These are phyloP conservation scores for Biscutella laevigata DNA, from an alignment of 441 rosid genomes.

Conservation along the genomic window DNA sequence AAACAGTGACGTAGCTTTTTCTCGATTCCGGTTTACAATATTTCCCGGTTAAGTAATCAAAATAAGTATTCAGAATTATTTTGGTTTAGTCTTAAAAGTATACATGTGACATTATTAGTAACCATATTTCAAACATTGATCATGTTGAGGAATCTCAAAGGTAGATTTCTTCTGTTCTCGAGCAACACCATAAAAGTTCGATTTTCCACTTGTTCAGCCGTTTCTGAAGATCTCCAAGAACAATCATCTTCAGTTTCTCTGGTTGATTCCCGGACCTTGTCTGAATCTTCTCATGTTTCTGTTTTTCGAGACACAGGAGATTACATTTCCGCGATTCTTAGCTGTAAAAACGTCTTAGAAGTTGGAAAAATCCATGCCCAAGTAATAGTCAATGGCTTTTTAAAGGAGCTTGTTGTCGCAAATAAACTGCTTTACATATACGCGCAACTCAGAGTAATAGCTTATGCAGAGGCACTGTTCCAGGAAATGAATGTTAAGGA, in stretches of 20 bases:
- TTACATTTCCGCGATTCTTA: slow-evolving; percentile 27
- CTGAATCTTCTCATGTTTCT: slow-evolving; percentile 18
- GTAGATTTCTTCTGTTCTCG: background rate
- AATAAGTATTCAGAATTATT: too few species aligned
- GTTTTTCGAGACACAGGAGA: slow-evolving; percentile 23
- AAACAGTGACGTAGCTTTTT: slow-evolving; percentile 13
- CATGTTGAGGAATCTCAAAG: slow-evolving; percentile 19
- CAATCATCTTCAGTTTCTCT: slow-evolving; percentile 8
- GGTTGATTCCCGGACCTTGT: background rate
- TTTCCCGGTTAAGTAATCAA: slow-evolving; percentile 19
- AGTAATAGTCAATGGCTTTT: slow-evolving; percentile 30
- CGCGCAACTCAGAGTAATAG: slow-evolving; percentile 26
- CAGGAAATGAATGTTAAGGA: slow-evolving; percentile 38
- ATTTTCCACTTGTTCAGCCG: slow-evolving; percentile 14
- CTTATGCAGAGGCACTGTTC: slow-evolving; percentile 34
- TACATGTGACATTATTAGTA: too few species aligned
- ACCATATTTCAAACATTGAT: too few species aligned
- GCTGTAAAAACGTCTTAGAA: slow-evolving; percentile 31
- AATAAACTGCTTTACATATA: slow-evolving; percentile 44
- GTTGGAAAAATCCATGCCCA: slow-evolving; percentile 34
- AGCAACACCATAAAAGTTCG: slow-evolving; percentile 5
- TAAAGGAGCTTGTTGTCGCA: slow-evolving; percentile 27
- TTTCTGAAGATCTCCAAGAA: slow-evolving; percentile 10
- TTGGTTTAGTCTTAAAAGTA: too few species aligned
- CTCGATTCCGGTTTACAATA: slow-evolving; percentile 15